phyloP scores from a whole-genome alignment of 768 basidiomycete species.

The Gloeostereum incarnatum region DNA sequence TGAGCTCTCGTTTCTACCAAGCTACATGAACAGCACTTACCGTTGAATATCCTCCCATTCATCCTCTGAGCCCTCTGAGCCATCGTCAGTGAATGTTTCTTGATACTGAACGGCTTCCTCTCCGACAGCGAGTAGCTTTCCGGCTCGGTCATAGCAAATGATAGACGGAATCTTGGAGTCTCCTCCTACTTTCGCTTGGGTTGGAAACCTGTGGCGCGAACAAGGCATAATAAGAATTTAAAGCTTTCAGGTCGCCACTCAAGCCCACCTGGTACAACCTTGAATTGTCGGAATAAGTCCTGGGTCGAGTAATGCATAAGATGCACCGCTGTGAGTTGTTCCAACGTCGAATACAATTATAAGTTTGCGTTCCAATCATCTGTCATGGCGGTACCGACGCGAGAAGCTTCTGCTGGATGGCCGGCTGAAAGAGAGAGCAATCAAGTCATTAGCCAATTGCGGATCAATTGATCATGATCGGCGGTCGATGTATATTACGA shows the following conservation, averaged over 20 bases:
- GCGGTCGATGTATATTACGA: too few relatives aligned
- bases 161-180: conserved; percentile 41
- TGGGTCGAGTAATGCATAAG: conserved; percentile 35
- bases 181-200: conserved; percentile 31
- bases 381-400: too few relatives aligned
- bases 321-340: conserved; percentile 32
- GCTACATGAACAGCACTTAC: too few relatives aligned
- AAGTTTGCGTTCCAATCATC: too few relatives aligned
- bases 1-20: too few relatives aligned
- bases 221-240: neutral
- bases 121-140: conserved; percentile 28
- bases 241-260: too few relatives aligned
- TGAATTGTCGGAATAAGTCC: conserved; percentile 23
- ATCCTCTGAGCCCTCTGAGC: conserved; percentile 21
- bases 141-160: conserved; percentile 35
- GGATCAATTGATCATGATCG: too few relatives aligned
- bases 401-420: too few relatives aligned
- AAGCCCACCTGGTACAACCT: conserved; percentile 4
- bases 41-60: neutral
- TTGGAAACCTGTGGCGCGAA: conserved; percentile 28
- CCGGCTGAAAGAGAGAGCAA: too few relatives aligned
- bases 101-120: conserved; percentile 24
- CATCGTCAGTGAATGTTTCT: conserved; percentile 29
- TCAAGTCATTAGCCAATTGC: too few relatives aligned
- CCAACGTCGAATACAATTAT: conserved; percentile 33